Base-by-base conservation (phyloP, 768 basidiomycete genomes). In the Erythrobasidium yunnanense region DNA sequence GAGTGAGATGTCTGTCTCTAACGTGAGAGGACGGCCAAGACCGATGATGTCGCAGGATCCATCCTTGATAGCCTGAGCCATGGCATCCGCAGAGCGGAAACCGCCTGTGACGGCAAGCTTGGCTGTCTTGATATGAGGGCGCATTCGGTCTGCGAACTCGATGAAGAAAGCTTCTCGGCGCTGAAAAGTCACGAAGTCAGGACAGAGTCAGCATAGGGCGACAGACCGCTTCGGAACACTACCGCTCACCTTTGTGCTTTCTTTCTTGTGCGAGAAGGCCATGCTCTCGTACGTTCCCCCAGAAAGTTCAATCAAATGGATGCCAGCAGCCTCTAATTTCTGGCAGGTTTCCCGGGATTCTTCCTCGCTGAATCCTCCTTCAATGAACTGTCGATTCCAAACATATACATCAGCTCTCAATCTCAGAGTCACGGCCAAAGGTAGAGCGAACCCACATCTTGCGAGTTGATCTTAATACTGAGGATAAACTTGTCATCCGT, bases 221-320 rank as follows among this genome's bases (percentile, higher is more conserved):
- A 50, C 5, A 50, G 22, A n/a, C 22, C 6, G 29, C 49, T 6
- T n/a, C 20, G 35, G 30, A 65, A 45, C 57, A 32, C 11, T 42
- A 42, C 38, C 11, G 72, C 71, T 72, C 69, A 70, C 62, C 38
- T 71, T 74, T 6, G 74, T 74, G 17, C 66, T 69, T 32, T 75
- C 73, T 65, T 72, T 70, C 71, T 73, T 73, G 73, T 75, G 73
- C 42, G 49, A n/a, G 62, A 68, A 68, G 1, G 65, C 69, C 49
- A 66, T 32, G 20, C 34, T 18, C 68, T 73, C 72, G 58, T 71
- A 71, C 2, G 68, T 68, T 46, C 70, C 69, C 6, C 63, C 58
- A 3, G 74, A 77, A 51, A 80, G 72, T 67, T 80, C 79, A 25
- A 80, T 77, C 58, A 80, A 68, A 66, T 80, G 79, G 8, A 80